Base-by-base conservation (phyloP, 139 green algal species). In the Mesotaenium endlicherianum region DNA sequence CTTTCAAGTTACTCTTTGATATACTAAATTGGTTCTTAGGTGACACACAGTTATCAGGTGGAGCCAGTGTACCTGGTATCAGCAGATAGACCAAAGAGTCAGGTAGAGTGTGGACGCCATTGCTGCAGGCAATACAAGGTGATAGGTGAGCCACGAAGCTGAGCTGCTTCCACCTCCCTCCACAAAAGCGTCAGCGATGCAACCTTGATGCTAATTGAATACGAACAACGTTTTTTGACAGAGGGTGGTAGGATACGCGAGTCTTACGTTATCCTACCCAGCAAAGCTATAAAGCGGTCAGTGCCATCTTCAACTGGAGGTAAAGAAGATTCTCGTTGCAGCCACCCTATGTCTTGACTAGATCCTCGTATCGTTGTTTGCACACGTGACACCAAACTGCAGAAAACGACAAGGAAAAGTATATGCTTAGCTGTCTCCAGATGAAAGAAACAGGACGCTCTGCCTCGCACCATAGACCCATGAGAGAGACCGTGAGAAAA, bases 71-170 rank as follows among this genome's bases (percentile, higher is more conserved):
- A 82, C 75, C 75, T 82, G 75, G 75, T 4, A 82, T 64, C 26
- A 82, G 75, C 36, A 82, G 53, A 43, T 82, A 82, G n/a, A 82
- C 57, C 17, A 82, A 76, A 20, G 57, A 76, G 43, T 82, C 50
- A 43, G 75, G 75, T 17, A 82, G 60, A 17, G 50, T 77, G 75
- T 82, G 50, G 6, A 77, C 3, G n/a, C 75, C 75, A 39, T 82
- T 76, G 11, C 75, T 82, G 72, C 6, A 42, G 34, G 45, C 75
- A 1, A 6, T 14, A 72, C 14, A 72, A 14, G 0, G 72, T 76
- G 49, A 44, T 75, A 17, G 34, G 16, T 47, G 34, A 14, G 64
- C 11, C 14, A 75, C 34, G 64, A 14, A 11, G 16, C 64, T 14
- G 16, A 58, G 34, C 30, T 67, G 49, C 49, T 30, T 74, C 30